These are phyloP conservation scores for Fusarium hainanense DNA, from an alignment of 2,329 filamentous ascomycete species.

Conservation along the genomic window DNA sequence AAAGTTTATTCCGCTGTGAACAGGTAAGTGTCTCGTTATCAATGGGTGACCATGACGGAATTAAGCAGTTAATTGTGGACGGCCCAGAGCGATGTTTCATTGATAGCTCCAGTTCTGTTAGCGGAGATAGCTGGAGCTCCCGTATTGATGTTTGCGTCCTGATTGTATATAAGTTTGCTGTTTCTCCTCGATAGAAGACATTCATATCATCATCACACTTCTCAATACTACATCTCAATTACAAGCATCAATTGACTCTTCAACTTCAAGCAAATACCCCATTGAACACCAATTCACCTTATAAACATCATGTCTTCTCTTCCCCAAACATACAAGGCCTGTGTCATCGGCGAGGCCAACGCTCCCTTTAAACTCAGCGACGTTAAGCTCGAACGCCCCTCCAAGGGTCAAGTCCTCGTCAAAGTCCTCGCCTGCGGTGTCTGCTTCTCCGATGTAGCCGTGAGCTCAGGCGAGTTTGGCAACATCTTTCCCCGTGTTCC, in stretches of 20 bases:
- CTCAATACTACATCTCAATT: neutral
- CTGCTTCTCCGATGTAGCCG: constrained; percentile 70
- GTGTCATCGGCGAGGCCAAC: constrained; percentile 65
- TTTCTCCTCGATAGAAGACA: no score
- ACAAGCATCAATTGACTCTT: neutral
- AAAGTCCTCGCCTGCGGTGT: constrained; percentile 79
- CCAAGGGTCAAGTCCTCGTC: constrained; percentile 70
- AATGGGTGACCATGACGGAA: neutral
- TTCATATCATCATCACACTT: neutral
- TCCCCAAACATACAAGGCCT: constrained; percentile 75
- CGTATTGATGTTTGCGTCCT: neutral
- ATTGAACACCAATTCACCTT: neutral
- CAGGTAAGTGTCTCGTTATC: neutral
- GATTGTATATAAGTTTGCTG: constrained; percentile 6
- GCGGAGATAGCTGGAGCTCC: neutral
- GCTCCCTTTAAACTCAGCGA: constrained; percentile 68
- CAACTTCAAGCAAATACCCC: neutral
- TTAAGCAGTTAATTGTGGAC: constrained; percentile 1
- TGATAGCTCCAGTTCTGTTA: neutral
- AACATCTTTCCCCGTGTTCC: constrained; percentile 70
- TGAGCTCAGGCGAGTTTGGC: constrained; percentile 62
- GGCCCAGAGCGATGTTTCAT: neutral
- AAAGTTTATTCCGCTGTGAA: neutral
- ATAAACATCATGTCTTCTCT: constrained; percentile 53
- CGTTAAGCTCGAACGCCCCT: constrained; percentile 66